These are phyloP conservation scores for Pueraria montana DNA, from an alignment of 306 rosid genomes.

Conservation along the genomic window DNA sequence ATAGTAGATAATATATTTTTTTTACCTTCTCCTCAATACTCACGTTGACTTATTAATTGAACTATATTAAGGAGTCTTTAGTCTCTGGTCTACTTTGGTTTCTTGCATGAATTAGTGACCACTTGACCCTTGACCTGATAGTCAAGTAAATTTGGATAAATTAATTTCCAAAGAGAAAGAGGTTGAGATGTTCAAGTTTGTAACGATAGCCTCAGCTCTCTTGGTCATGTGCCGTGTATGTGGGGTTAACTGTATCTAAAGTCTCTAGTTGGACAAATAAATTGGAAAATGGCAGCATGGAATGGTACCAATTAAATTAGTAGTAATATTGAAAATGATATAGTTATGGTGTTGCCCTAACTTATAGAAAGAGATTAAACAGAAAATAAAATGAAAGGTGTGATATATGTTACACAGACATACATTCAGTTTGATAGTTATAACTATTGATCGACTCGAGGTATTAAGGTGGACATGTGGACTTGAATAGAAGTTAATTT, in stretches of 20 bases:
- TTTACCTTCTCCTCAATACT: not conserved
- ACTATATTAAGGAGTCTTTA: not conserved
- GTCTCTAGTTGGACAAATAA: conserved; percentile 14
- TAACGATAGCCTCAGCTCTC: not conserved
- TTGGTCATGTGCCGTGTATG: conserved; percentile 10
- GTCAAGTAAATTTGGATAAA: not conserved
- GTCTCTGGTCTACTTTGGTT: not conserved
- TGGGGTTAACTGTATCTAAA: not conserved
- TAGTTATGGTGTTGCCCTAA: not conserved
- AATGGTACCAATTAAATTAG: not conserved
- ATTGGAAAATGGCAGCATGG: not conserved
- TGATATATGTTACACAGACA: no score
- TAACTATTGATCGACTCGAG: no score
- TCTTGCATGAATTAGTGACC: conserved; percentile 1
- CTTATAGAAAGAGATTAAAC: not conserved
- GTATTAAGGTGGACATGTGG: no score
- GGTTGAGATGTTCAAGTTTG: not conserved
- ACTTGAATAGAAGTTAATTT: no score
- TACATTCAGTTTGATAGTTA: no score
- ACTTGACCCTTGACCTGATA: not conserved
- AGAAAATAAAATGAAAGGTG: not conserved
- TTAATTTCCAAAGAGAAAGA: not conserved
- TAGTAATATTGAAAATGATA: not conserved
- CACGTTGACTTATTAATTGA: not conserved
- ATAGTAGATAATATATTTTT: not conserved